phyloP scores from a whole-genome alignment of 768 basidiomycete genomes.

The Galerina sulciceps region DNA sequence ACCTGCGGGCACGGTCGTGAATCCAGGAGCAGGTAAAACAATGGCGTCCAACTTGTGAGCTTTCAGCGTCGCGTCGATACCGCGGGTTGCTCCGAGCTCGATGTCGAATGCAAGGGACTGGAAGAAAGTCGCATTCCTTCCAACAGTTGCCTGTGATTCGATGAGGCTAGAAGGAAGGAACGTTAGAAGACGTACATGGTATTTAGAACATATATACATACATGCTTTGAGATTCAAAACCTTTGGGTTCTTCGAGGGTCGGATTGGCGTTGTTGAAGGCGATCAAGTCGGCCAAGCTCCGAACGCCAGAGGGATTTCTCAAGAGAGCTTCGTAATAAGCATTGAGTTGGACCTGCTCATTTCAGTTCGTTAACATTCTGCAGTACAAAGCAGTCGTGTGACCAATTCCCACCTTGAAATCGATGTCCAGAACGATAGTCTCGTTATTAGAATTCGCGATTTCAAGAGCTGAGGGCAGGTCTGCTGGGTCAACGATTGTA shows the following conservation, averaged over 20 bases:
- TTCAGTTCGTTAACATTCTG: not conserved
- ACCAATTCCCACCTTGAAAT: constrained; percentile 55
- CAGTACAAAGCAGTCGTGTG: not conserved
- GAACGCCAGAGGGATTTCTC: constrained; percentile 59
- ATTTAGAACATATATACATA: constrained; percentile 18
- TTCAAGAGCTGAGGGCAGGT: constrained; percentile 59
- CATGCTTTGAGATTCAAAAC: constrained; percentile 42
- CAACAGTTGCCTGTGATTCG: constrained; percentile 39
- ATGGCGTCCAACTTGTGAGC: constrained; percentile 53
- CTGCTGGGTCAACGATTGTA: constrained; percentile 64
- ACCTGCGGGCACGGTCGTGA: constrained; percentile 46
- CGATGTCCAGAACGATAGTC: constrained; percentile 53
- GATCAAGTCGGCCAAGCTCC: constrained; percentile 60
- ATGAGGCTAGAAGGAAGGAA: constrained; percentile 35
- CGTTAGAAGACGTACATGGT: not conserved
- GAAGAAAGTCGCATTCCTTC: constrained; percentile 47
- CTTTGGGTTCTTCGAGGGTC: constrained; percentile 47
- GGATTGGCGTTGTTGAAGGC: constrained; percentile 58
- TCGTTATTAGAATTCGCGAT: constrained; percentile 55
- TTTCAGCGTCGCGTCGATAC: constrained; percentile 58
- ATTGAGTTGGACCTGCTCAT: constrained; percentile 54
- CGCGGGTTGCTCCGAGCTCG: constrained; percentile 51
- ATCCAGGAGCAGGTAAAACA: constrained; percentile 48
- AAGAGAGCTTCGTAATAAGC: constrained; percentile 50
- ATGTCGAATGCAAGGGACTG: constrained; percentile 46